A percentile compares a stretch with the other conserved stretches of the same genome.
Conservation (phyloP, 2,329 filamentous ascomycete species). For the Verticillium albo-atrum region DNA sequence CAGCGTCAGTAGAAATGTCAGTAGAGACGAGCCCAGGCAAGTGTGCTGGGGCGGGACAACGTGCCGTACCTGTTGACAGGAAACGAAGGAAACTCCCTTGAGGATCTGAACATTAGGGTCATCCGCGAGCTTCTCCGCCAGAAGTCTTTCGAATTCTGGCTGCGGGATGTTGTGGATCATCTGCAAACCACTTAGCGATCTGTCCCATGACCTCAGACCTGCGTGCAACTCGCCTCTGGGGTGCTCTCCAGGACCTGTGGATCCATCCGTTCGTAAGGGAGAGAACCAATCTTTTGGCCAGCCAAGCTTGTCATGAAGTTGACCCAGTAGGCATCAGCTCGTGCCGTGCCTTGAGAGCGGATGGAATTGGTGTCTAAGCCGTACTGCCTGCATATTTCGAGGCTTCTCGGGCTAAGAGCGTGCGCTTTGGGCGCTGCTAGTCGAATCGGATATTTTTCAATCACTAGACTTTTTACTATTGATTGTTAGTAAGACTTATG, state of each 20-base stretch:
- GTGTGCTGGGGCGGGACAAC: no score
- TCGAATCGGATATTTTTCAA: conserved; percentile 23
- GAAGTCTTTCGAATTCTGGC: conserved; percentile 26
- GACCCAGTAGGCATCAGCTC: conserved; percentile 9
- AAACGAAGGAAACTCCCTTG: conserved; percentile 27
- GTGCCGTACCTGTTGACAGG: conserved; percentile 23
- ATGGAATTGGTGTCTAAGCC: conserved; percentile 6
- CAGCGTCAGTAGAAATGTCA: neutral
- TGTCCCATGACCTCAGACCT: no score
- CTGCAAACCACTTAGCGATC: neutral
- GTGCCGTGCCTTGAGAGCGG: conserved; percentile 3
- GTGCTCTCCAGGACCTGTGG: conserved; percentile 6
- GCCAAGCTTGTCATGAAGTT: conserved; percentile 9
- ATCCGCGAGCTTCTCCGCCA: conserved; percentile 18
- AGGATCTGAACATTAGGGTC: conserved; percentile 22
- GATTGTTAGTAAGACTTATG: neutral
- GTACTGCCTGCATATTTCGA: conserved; percentile 12
- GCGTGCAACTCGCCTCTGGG: conserved; percentile 2
- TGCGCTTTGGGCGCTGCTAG: conserved; percentile 20
- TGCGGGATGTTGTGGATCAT: conserved; percentile 40
- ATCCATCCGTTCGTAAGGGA: conserved; percentile 12
- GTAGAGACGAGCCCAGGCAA: neutral
- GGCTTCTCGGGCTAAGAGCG: conserved; percentile 7
- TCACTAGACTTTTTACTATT: conserved; percentile 20
- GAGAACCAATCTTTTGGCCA: conserved; percentile 6